Base-by-base conservation (phyloP, 1,284 basidiomycete species). In the Sphaerobolus stellatus region DNA sequence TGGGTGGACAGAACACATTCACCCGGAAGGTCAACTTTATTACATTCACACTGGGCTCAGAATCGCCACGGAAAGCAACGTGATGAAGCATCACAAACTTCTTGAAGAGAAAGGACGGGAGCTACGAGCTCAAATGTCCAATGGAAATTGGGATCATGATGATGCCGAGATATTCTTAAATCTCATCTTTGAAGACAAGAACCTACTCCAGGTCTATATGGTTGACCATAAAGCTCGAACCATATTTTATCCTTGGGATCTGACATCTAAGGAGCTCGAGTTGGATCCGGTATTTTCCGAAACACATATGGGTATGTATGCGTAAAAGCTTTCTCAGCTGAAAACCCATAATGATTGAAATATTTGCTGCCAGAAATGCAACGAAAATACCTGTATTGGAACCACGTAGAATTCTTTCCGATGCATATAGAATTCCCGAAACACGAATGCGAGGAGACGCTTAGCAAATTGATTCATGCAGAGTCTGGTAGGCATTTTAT, bases 21-120 rank as follows among this genome's bases (percentile, higher is more conserved):
- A 50, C n/a, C 48, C 48, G 5, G 48, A 50, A 34, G 48, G 48
- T 31, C 48, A 50, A 38, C 48, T 34, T 24, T 50, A 50, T 38
- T 50, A 8, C 24, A 22, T 28, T 20, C 48, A 50, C 25, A 7
- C 34, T 4, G 14, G 9, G 5, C 33, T 4, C 13, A 4, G 8
- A 7, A 18, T 50, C n/a, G 48, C 40, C 11, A 50, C 48, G n/a
- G 48, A 50, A 24, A 36, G 33, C 48, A 50, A 50, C 24, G 33
- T 50, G 4, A 16, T 38, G 16, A 22, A 50, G 25, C 6, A 16
- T 30, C 14, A 27, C n/a, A 18, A 30, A 11, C 33, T 11, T 34
- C n/a, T 11, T 34, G 11, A 11, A 18, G 33, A 11, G 33, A 34
- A 34, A 11, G 33, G 33, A 11, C 11, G 33, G 11, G 18, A 34